Evolutionary conservation across 2,329 filamentous ascomycete species (phyloP), one percentile per base, ranked within the genome.

Genomic region (Cladosporium cucumerinum): DNA sequence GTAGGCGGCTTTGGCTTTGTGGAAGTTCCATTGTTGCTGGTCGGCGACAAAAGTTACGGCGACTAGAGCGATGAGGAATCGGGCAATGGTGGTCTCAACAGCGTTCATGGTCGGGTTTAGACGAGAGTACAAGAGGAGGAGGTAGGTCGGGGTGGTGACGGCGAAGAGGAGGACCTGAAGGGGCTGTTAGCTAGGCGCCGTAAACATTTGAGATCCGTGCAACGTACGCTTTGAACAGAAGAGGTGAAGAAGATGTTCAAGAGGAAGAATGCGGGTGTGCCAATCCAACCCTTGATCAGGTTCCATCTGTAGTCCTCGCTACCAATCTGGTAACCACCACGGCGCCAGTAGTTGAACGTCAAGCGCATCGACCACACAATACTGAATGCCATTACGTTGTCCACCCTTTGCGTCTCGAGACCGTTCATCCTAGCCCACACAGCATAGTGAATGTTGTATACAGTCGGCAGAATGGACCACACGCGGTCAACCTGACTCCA

Each of bases 321-420:
- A 43, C 95, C 94, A 68, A 93, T 83, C 18, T 84, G 81, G 77
- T 99, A 99, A 26, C 95, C 95, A 46, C 95, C 95, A 77, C 92
- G 96, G 65, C 95, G 89, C 89, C 91, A 97, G 80, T 97, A 99
- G 79, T 99, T 99, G 82, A 86, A 98, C 2, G 94, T 98, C 78
- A 99, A 81, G 12, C 95, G 66, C 16, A 71, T 57, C 23, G 71
- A 73, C 95, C 95, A 99, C 10, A 93, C 71, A 1, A 85, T 78
- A 59, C 87, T 90, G 71, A 92, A 87, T 1, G 87, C 79, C 65
- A 93, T 82, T 34, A 93, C 82, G 48, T 89, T 86, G 72, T 96
- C 89, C 51, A 97, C 76, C 57, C 89, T 86, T 63, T 85, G 81
- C 16, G 89, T 89, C 6, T 88, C 85, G 0, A 97, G 74, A 1